Percentiles rank a stretch among this genome's conserved stretches.
Evolutionary conservation across 2,329 filamentous ascomycete genomes (phyloP).

Genomic region (Nemania diffusa): DNA sequence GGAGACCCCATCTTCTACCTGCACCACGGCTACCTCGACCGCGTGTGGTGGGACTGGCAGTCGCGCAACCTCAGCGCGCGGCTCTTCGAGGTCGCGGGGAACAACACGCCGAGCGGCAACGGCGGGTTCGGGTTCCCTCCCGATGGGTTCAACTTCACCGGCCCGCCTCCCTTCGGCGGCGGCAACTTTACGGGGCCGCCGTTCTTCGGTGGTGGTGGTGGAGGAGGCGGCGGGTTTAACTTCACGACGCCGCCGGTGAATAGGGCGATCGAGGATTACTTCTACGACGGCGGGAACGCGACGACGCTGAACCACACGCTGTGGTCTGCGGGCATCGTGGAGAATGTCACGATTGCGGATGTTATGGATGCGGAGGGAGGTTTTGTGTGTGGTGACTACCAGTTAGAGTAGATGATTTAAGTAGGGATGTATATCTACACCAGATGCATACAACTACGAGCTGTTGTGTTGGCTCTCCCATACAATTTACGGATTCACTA

Average conservation of each 20-base stretch:
- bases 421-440: background rate
- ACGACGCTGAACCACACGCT: constrained; percentile 46
- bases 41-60: constrained; percentile 45
- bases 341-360: constrained; percentile 45
- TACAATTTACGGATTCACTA: too few species aligned
- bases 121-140: background rate
- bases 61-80: constrained; percentile 36
- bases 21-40: constrained; percentile 44
- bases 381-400: constrained; percentile 37
- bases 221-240: constrained; percentile 1
- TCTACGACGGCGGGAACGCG: constrained; percentile 42
- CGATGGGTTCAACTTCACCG: constrained; percentile 9
- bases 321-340: constrained; percentile 41
- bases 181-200: constrained; percentile 20
- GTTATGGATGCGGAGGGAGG: constrained; percentile 41
- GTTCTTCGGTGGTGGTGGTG: constrained; percentile 17
- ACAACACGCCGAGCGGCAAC: constrained; percentile 34
- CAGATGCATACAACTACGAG: background rate
- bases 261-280: constrained; percentile 40
- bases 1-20: constrained; percentile 46
- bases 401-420: background rate
- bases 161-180: constrained; percentile 9
- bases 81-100: constrained; percentile 40
- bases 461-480: background rate
- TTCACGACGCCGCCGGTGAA: constrained; percentile 31